Conservation (phyloP, 2,329 filamentous ascomycete genomes). For the Fusarium mangiferae region DNA sequence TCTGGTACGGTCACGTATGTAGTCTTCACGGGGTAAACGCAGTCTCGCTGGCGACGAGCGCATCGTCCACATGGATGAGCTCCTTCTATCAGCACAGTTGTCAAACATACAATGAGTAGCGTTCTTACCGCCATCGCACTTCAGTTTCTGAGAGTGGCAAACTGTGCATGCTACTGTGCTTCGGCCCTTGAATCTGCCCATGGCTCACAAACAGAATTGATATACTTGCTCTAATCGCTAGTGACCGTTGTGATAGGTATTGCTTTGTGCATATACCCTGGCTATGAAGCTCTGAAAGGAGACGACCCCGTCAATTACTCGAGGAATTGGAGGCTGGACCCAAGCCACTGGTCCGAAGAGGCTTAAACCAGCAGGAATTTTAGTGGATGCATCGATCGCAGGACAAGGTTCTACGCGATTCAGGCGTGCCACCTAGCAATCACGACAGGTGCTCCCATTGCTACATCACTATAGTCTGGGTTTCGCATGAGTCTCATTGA, state of each 20-base stretch:
- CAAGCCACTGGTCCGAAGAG: not conserved
- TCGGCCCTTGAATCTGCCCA: not conserved
- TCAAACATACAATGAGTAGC: too few relatives aligned
- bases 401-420: not conserved
- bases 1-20: not conserved
- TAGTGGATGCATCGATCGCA: not conserved
- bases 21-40: not conserved
- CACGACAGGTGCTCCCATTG: not conserved
- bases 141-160: not conserved
- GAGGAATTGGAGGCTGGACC: not conserved
- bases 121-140: not conserved
- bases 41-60: not conserved
- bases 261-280: not conserved
- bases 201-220: not conserved
- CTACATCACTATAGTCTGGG: not conserved
- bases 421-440: not conserved
- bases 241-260: too few relatives aligned
- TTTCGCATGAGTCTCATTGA: not conserved
- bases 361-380: not conserved
- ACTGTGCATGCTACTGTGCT: not conserved
- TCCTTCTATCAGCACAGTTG: not conserved
- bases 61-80: not conserved
- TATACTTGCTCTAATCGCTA: not conserved
- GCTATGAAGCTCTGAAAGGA: not conserved
- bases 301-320: not conserved